Conservation (phyloP, 169 alveolate species). For the Plasmodium reichenowi region DNA sequence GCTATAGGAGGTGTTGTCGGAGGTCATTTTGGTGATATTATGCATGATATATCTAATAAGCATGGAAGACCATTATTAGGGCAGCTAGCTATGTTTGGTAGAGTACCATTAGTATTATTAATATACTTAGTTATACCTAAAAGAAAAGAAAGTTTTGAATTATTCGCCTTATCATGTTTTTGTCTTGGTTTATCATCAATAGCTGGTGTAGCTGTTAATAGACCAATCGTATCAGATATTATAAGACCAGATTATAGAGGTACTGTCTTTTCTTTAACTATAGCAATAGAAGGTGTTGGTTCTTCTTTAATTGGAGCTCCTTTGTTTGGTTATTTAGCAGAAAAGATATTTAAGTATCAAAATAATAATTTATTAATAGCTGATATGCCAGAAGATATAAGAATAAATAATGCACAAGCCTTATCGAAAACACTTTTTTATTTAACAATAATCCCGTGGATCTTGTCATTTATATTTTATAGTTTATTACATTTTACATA, state of each 20-base stretch:
- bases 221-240: conserved; percentile 92
- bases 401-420: conserved; percentile 89
- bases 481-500: conserved; percentile 88
- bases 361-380: conserved; percentile 82
- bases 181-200: conserved; percentile 90
- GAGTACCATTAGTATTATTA: conserved; percentile 65
- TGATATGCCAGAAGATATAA: conserved; percentile 85
- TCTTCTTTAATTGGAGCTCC: conserved; percentile 92
- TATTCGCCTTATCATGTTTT: conserved; percentile 77
- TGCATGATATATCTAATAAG: conserved; percentile 84
- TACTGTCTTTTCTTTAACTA: conserved; percentile 87
- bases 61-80: conserved; percentile 93
- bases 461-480: conserved; percentile 85
- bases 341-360: conserved; percentile 89
- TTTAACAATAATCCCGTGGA: conserved; percentile 89
- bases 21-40: conserved; percentile 89
- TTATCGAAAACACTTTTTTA: conserved; percentile 87
- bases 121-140: conserved; percentile 35
- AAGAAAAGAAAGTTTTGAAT: conserved; percentile 60
- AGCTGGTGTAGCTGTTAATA: conserved; percentile 92
- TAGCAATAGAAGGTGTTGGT: conserved; percentile 90
- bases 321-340: conserved; percentile 90
- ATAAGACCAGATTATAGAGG: conserved; percentile 92
- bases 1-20: conserved; percentile 93
- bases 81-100: conserved; percentile 76